Evolutionary conservation across 257 asterid species (phyloP), one percentile per base, ranked within the genome.

Genomic region (Datura wrightii): DNA sequence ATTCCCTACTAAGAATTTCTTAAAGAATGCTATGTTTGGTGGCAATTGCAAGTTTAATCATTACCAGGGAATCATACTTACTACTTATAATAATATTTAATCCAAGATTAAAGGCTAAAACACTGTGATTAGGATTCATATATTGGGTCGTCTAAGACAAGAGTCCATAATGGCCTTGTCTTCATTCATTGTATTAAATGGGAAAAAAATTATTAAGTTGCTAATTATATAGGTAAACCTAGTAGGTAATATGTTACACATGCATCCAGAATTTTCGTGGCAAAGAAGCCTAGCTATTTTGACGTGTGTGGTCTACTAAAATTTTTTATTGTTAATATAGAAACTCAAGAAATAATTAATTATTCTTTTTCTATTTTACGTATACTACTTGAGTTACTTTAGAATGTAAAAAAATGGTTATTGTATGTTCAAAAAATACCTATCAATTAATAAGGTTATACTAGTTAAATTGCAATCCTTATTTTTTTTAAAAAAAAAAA

Each of bases 71-170:
- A 71, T 71, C 79, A n/a, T 71, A 74, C 5, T 37, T 74, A 74
- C 2, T 19, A 24, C 6, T 48, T 74, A 74, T 48, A 5, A 74
- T 74, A 19, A 46, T 2, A 48, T 24, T 74, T 48, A 24, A 48
- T 48, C 81, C 44, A 11, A 48, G 7, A 48, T 74, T 74, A 74
- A 74, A 74, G 60, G 60, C 44, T 24, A 74, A 11, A 48, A 48
- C n/a, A 11, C 11, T 74, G 41, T 74, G 81, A 24, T 74, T 48
- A 24, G 60, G 41, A n/a, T n/a, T 46, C n/a, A 41, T 46, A 37
- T 46, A 37, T 70, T 72, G 10, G 37, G 18, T 46, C 3, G 42
- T 19, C 5, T 42, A 48, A 19, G 42, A 31, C 71, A 58, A n/a
- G 80, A 71, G 37, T 72, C 44, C 39, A 48, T 24, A 19, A 42